Evolutionary conservation across 805 yeast genomes (phyloP).

Genomic region (Maudiozyma serrabonitensis): DNA sequence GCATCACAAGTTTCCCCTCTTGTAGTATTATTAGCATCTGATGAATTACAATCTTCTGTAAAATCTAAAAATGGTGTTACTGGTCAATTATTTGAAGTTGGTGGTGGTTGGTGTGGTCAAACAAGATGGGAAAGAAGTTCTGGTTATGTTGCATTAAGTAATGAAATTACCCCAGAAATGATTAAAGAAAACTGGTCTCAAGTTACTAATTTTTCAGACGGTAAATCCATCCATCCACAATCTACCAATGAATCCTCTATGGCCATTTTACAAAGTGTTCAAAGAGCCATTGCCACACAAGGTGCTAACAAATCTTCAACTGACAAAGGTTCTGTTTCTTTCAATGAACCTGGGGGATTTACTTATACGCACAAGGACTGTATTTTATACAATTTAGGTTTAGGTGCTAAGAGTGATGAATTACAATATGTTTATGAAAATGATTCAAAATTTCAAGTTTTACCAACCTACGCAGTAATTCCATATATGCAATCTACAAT

Average conservation of each 20-base stretch:
- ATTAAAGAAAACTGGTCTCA: conserved; percentile 57
- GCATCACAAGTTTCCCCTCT: conserved; percentile 89
- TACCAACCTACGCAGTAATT: conserved; percentile 86
- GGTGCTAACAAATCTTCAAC: not conserved
- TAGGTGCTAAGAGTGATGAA: conserved; percentile 76
- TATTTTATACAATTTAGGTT: conserved; percentile 77
- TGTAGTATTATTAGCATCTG: conserved; percentile 69
- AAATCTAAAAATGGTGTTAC: conserved; percentile 37
- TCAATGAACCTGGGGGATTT: conserved; percentile 30
- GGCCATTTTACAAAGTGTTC: conserved; percentile 62
- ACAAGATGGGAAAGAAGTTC: conserved; percentile 92
- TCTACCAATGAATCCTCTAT: conserved; percentile 68
- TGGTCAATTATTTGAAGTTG: conserved; percentile 84
- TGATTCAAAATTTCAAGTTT: conserved; percentile 64
- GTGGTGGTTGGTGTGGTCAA: conserved; percentile 94
- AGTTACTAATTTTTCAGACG: conserved; percentile 53
- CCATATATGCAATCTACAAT: conserved; percentile 65
- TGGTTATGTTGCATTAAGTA: conserved; percentile 56
- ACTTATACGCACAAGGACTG: conserved; percentile 57
- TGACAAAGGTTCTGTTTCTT: conserved; percentile 28
- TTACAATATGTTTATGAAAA: conserved; percentile 74
- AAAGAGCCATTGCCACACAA: conserved; percentile 23
- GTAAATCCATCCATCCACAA: conserved; percentile 39
- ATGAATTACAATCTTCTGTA: conserved; percentile 39
- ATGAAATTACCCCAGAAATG: conserved; percentile 50